Conservation (phyloP, 352 stramenopile species). For the Pythium coloratum region DNA sequence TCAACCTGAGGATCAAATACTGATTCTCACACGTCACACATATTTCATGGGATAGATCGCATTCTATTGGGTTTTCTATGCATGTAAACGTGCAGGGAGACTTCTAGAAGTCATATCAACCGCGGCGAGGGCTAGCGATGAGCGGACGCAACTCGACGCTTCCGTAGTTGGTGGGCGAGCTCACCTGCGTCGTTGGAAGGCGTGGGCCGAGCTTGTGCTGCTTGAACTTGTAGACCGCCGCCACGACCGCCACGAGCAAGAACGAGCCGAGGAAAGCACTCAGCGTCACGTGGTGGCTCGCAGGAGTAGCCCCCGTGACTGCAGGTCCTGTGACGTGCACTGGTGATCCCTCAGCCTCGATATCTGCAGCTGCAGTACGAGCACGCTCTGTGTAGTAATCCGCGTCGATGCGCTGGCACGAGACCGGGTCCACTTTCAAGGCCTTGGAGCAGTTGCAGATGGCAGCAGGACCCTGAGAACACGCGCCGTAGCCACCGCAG, state of each 20-base stretch:
- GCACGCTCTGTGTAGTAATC: slow-evolving; percentile 36
- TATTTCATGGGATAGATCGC: not conserved
- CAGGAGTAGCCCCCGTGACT: not conserved
- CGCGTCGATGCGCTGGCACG: slow-evolving; percentile 65
- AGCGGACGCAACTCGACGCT: slow-evolving; percentile 37
- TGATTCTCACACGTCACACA: slow-evolving; percentile 5
- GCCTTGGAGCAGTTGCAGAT: slow-evolving; percentile 54
- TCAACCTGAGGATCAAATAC: not conserved
- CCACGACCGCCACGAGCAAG: slow-evolving; percentile 19
- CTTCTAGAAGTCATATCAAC: not conserved
- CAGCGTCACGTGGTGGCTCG: slow-evolving; percentile 3
- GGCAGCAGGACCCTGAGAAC: slow-evolving; percentile 49
- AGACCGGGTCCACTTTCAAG: slow-evolving; percentile 42
- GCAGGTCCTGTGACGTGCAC: not conserved
- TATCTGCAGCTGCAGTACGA: slow-evolving; percentile 1
- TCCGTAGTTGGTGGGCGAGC: slow-evolving; percentile 39
- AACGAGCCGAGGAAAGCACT: slow-evolving; percentile 20
- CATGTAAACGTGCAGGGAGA: not conserved
- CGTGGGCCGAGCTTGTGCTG: slow-evolving; percentile 29
- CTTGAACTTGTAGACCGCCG: slow-evolving; percentile 35
- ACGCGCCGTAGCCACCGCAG: slow-evolving; percentile 69
- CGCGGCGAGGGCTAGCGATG: slow-evolving; percentile 13
- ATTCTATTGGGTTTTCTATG: not conserved
- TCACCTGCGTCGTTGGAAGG: slow-evolving; percentile 27
- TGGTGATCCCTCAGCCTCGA: slow-evolving; percentile 12